Evolutionary conservation across 768 basidiomycete species (phyloP), one percentile per base, ranked within the genome.

Genomic region (Phylloporus scabripes): DNA sequence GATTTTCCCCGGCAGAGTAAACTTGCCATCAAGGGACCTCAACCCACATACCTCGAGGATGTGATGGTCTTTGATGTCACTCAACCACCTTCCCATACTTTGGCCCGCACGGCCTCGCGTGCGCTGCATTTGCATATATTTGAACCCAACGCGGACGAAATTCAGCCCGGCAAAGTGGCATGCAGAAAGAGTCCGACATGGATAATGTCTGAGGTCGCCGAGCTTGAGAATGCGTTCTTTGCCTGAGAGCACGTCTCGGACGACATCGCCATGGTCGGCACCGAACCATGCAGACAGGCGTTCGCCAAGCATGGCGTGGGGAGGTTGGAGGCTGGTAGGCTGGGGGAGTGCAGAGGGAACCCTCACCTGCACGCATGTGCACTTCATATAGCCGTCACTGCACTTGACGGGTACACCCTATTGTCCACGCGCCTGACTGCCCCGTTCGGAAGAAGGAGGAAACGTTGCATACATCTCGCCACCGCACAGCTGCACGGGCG

Each of bases 141-240:
- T 54, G 18, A 82, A 73, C n/a, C 72, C 67, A 9, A 78, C 51
- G 20, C 81, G 72, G 11, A 74, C 79, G 48, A 81, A 83, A 54
- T 83, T 84, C 55, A 85, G 56, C 3, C 79, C 78, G 8, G 83
- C 81, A 39, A 86, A 70, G 11, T 81, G 81, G 52, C 82, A 85
- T 3, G 80, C 72, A 12, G 81, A 74, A 8, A 44, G 46, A 21
- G 55, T 56, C 32, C 36, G 49, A 31, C 71, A 68, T 33, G 64
- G 60, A 37, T 80, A 80, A 37, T 79, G 76, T 41, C 78, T 74
- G 15, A 72, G 66, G 14, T 78, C 74, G 6, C 54, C 58, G 52
- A 76, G 69, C 3, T 74, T 75, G 41, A 77, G 65, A 31, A 81
- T 68, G 34, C 67, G 60, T 46, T 71, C 70, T 49, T 69, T 67